These are phyloP conservation scores for Phytophthora macrochlamydospora DNA, from an alignment of 352 stramenopile species.

Conservation along the genomic window DNA sequence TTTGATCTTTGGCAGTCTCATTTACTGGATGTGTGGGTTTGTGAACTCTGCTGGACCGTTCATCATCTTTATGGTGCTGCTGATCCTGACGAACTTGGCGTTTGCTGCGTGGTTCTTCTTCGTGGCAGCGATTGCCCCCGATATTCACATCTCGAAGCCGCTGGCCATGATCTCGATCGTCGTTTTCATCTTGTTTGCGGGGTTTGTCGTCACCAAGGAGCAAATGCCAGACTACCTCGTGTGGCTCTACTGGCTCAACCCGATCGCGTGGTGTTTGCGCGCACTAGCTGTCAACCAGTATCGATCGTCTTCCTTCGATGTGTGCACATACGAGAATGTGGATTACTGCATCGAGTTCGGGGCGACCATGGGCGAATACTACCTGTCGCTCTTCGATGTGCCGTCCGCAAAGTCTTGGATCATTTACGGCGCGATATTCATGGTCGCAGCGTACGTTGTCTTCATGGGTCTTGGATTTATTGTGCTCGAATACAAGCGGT, in stretches of 20 bases:
- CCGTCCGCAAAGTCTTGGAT: slow-evolving; percentile 35
- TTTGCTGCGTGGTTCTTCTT: slow-evolving; percentile 55
- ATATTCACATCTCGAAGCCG: slow-evolving; percentile 36
- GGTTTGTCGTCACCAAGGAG: slow-evolving; percentile 50
- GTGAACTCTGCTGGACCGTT: slow-evolving; percentile 22
- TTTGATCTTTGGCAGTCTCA: slow-evolving; percentile 69
- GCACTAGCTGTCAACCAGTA: slow-evolving; percentile 36
- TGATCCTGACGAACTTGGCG: slow-evolving; percentile 46
- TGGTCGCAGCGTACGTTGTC: slow-evolving; percentile 34
- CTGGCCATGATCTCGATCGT: slow-evolving; percentile 43
- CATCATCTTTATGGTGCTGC: slow-evolving; percentile 43
- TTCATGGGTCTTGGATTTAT: slow-evolving; percentile 47
- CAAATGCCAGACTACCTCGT: slow-evolving; percentile 41
- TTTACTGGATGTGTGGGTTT: slow-evolving; percentile 82
- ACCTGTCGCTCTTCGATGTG: slow-evolving; percentile 37
- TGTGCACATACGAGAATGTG: slow-evolving; percentile 35
- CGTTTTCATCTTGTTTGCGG: slow-evolving; percentile 48
- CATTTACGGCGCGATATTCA: slow-evolving; percentile 31
- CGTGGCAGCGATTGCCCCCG: slow-evolving; percentile 30
- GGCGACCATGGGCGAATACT: slow-evolving; percentile 46
- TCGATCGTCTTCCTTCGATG: slow-evolving; percentile 16
- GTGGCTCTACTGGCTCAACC: slow-evolving; percentile 60
- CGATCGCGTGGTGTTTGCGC: slow-evolving; percentile 44
- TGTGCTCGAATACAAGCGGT: slow-evolving; percentile 27
- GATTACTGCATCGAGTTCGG: slow-evolving; percentile 37